Base-by-base conservation (phyloP, 1,139 yeast genomes). In the Pneumocystis carinii region DNA sequence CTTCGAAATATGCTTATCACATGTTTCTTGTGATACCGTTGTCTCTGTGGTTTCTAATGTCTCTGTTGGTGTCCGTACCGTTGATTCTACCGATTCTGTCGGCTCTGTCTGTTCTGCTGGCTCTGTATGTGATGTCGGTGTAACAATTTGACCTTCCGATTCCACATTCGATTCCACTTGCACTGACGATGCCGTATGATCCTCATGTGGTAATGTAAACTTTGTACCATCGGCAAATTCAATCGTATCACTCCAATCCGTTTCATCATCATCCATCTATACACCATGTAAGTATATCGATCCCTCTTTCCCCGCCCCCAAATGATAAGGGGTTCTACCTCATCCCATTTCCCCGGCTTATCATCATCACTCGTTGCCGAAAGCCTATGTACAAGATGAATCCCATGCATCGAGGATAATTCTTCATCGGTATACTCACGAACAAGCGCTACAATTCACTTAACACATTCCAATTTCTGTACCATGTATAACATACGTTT, bases 201-300 rank as follows among this genome's bases (percentile, higher is more conserved):
- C 65, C 6, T 63, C 65, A 35, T 67, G 66, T 14, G 62, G 37
- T 57, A 67, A 60, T 62, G 70, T 65, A 63, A 71, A 67, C 62
- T 68, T 69, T 0, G 71, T 69, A 5, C 71, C 71, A 35, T 69
- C 71, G 2, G 68, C 71, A 62, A 69, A 69, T 19, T 70, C 72
- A 41, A 69, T 67, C 24, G 70, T 67, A 62, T 68, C 73, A 60
- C 68, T 68, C 72, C 68, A 67, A 59, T 69, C 70, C 38, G 68
- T 74, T 48, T 73, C 76, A 61, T 75, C 78, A 64, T 76, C 78
- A 63, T 75, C 78, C 60, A 61, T 57, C 59, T 29, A 27, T 5
- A 4, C 35, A 7, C n/a, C n/a, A 32, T 32, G 35, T 32, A 32
- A 32, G 35, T 32, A 32, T 32, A 32, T 32, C 35, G 7, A 32